Evolutionary conservation across 2,329 filamentous ascomycete genomes (phyloP).

Genomic region (Fusarium vanettenii): DNA sequence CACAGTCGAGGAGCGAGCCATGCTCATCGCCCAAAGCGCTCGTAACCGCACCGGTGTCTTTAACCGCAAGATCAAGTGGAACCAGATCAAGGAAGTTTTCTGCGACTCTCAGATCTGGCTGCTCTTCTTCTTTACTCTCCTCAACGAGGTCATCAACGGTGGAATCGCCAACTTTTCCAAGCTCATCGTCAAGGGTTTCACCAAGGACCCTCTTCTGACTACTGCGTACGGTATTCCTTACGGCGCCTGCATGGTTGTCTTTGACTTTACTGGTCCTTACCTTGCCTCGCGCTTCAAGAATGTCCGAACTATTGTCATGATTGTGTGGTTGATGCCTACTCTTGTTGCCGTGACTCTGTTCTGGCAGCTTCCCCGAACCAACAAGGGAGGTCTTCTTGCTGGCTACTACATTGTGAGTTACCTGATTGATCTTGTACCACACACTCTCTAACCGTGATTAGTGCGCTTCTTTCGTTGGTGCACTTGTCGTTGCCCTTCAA

Average conservation of each 20-base stretch:
- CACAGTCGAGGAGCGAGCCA: slow-evolving; percentile 44
- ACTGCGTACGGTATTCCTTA: slow-evolving; percentile 66
- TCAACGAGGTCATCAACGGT: slow-evolving; percentile 66
- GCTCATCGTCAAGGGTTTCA: slow-evolving; percentile 63
- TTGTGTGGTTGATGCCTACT: slow-evolving; percentile 62
- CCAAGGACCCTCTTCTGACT: slow-evolving; percentile 50
- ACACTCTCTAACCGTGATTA: background rate
- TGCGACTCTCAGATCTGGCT: slow-evolving; percentile 64
- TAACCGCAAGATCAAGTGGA: slow-evolving; percentile 60
- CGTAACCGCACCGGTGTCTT: slow-evolving; percentile 60
- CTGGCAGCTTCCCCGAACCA: slow-evolving; percentile 58
- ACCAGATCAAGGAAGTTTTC: slow-evolving; percentile 61
- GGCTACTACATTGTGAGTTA: slow-evolving; percentile 61
- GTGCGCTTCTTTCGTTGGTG: slow-evolving; percentile 60
- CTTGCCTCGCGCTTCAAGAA: slow-evolving; percentile 63
- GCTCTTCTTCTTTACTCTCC: slow-evolving; percentile 63
- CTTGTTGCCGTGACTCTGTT: slow-evolving; percentile 60
- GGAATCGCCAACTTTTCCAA: slow-evolving; percentile 68
- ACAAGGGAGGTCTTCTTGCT: slow-evolving; percentile 60
- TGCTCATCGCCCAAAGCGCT: slow-evolving; percentile 72
- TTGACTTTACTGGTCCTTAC: slow-evolving; percentile 63
- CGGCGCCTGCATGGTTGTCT: slow-evolving; percentile 65
- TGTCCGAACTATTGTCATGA: slow-evolving; percentile 63
- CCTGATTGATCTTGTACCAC: fast-evolving
- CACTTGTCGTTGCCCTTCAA: slow-evolving; percentile 66